phyloP scores from a whole-genome alignment of 148 eudicot genomes.

The Fagopyrum tataricum region DNA sequence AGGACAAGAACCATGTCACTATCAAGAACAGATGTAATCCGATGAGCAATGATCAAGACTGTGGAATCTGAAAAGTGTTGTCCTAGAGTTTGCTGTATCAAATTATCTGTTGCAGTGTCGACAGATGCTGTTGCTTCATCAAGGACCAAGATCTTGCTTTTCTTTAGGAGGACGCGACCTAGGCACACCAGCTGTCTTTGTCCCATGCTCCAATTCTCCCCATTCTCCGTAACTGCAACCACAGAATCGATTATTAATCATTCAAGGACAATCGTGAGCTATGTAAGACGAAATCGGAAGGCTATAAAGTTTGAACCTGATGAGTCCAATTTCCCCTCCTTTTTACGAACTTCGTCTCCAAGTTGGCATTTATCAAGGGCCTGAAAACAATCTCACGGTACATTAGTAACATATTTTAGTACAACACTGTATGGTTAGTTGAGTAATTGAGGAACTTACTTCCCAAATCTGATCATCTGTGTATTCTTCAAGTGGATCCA shows the following conservation, averaged over 20 bases:
- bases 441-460: constrained; percentile 18
- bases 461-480: constrained; percentile 63
- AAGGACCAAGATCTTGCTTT: constrained; percentile 34
- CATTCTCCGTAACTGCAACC: constrained; percentile 32
- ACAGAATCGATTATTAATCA: background rate
- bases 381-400: constrained; percentile 22
- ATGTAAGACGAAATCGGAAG: background rate
- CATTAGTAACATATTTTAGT: background rate
- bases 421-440: background rate
- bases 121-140: constrained; percentile 49
- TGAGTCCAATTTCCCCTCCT: constrained; percentile 74
- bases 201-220: constrained; percentile 55
- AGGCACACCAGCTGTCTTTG: constrained; percentile 47
- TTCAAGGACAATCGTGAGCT: background rate
- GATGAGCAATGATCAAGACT: constrained; percentile 34
- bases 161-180: constrained; percentile 46
- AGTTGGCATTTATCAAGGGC: constrained; percentile 93
- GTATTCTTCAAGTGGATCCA: constrained; percentile 60
- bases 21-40: constrained; percentile 57
- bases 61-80: constrained; percentile 37
- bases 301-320: constrained; percentile 32
- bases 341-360: constrained; percentile 69
- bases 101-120: constrained; percentile 42
- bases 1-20: constrained; percentile 74
- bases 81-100: constrained; percentile 34